Percentiles rank a stretch among this genome's conserved stretches.
These are phyloP conservation scores for Keithomyces neogunnii DNA, from an alignment of 2,329 filamentous ascomycete genomes.

Conservation along the genomic window DNA sequence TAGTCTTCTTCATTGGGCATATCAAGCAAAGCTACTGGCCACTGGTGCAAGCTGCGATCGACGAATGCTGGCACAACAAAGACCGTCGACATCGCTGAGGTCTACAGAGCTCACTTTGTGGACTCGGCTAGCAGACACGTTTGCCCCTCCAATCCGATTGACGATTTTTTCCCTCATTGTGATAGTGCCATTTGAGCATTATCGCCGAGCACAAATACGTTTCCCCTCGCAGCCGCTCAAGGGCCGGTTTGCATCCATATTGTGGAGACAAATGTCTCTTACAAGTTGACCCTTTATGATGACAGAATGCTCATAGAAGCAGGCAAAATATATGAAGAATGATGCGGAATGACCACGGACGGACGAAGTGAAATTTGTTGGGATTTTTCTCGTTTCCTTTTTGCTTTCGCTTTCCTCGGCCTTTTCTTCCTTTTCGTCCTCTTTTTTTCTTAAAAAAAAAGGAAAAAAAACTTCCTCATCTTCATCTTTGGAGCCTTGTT, in stretches of 20 bases:
- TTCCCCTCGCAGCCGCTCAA: background rate
- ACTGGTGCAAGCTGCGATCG: constrained; percentile 34
- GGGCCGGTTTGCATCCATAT: background rate
- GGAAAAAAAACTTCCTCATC: too few relatives aligned
- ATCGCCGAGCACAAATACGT: constrained; percentile 2
- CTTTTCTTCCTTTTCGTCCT: background rate
- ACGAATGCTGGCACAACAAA: constrained; percentile 41
- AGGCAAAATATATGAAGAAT: background rate
- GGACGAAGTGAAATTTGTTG: background rate
- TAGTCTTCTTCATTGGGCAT: constrained; percentile 48
- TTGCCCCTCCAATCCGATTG: background rate
- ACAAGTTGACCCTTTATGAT: background rate
- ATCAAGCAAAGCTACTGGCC: constrained; percentile 32
- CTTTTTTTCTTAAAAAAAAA: background rate
- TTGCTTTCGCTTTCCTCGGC: background rate
- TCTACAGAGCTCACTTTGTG: constrained; percentile 3
- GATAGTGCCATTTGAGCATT: background rate
- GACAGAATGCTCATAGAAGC: background rate
- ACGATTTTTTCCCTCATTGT: background rate
- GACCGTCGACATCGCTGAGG: constrained; percentile 22
- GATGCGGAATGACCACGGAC: background rate
- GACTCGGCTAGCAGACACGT: background rate
- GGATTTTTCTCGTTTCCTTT: background rate
- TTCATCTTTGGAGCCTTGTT: too few relatives aligned
- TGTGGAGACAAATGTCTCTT: background rate